Evolutionary conservation across 2,329 filamentous ascomycete species (phyloP), one percentile per base, ranked within the genome.

Genomic region (Neocatenulostroma microsporum): DNA sequence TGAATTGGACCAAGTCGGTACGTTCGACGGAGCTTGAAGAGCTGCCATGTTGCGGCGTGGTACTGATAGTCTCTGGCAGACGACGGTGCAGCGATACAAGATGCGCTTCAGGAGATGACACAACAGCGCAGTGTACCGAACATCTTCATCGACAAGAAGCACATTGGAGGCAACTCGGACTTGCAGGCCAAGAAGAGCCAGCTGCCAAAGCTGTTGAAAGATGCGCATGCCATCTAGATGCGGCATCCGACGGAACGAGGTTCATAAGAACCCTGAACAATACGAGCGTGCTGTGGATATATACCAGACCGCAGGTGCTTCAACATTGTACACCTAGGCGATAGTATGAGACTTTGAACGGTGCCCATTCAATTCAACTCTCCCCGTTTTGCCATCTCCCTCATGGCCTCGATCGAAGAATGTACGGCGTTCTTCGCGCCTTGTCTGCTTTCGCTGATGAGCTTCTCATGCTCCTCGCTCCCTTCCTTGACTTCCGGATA

Each of bases 151-250:
- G 69, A 68, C 53, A 69, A 87, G 69, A 70, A 93, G 70, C 89
- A 95, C 67, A 93, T 98, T 61, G 91, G 91, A 46, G 91, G 91
- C 51, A 96, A 96, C 76, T 94, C 86, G 17, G 89, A 91, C 53
- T 63, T 93, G 47, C 81, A 88, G 67, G 71, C 67, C 36, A 76
- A 72, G 64, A 76, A 75, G 63, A 47, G 44, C 10, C 60, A 93
- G 48, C 66, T 96, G 36, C 73, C 78, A 49, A 54, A 55, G 21
- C 62, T 91, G 50, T 66, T 84, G 59, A 73, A 74, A 66, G 68
- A 68, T 31, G 81, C 77, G 46, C 73, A 73, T 54, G 81, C 80
- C 49, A 43, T 80, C 45, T 83, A 69, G 65, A 44, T 38, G 14
- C 12, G n/a, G n/a, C n/a, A n/a, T n/a, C n/a, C n/a, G n/a, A n/a